These are phyloP conservation scores for Hamigera avellanea DNA, from an alignment of 495 filamentous ascomycete genomes.

Conservation along the genomic window DNA sequence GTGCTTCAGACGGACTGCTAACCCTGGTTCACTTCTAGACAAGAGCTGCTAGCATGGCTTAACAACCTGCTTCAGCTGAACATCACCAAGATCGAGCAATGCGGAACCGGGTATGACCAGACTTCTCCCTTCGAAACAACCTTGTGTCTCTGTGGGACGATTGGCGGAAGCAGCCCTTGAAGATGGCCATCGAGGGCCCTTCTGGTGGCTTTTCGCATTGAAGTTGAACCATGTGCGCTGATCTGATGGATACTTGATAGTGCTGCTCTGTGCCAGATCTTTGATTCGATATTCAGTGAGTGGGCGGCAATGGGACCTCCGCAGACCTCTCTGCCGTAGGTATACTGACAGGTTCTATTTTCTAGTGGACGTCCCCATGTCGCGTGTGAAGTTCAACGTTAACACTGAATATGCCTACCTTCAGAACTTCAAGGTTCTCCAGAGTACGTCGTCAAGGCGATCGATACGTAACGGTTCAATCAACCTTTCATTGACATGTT, in stretches of 20 bases:
- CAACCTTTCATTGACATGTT: too few species aligned
- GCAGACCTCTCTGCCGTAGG: too few species aligned
- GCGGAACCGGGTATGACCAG: conserved; percentile 82
- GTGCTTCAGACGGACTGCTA: background rate
- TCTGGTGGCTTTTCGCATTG: background rate
- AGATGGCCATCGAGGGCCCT: background rate
- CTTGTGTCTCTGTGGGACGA: background rate
- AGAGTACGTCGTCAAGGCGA: conserved; percentile 51
- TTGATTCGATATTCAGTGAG: conserved; percentile 90
- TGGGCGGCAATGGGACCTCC: conserved; percentile 1
- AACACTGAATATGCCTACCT: conserved; percentile 95
- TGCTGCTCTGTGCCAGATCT: conserved; percentile 89
- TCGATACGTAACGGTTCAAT: too few species aligned
- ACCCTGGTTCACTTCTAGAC: conserved; percentile 45
- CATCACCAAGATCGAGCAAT: conserved; percentile 97
- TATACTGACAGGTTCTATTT: too few species aligned
- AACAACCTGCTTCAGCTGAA: conserved; percentile 96
- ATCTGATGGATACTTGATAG: conserved; percentile 34
- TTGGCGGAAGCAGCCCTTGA: background rate
- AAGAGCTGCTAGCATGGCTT: conserved; percentile 93
- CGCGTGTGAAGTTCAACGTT: conserved; percentile 93
- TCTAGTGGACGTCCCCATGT: conserved; percentile 85
- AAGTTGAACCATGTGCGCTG: conserved; percentile 7
- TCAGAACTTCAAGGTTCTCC: conserved; percentile 93
- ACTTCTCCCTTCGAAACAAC: conserved; percentile 12